These are phyloP conservation scores for Mucor racemosus DNA, from an alignment of 371 early-diverging fungal species.

Conservation along the genomic window DNA sequence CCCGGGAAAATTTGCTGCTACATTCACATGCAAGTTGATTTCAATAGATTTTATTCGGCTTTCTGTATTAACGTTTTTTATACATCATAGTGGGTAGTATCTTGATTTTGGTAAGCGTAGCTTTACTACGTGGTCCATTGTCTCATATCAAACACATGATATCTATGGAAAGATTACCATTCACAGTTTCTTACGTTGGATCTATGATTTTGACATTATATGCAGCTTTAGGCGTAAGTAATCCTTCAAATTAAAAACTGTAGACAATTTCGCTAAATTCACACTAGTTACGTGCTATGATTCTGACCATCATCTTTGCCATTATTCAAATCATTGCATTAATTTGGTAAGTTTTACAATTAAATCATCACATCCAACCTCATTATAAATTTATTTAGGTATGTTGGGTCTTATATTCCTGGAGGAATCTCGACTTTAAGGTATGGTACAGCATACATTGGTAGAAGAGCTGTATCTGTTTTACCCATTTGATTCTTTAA, in stretches of 20 bases:
- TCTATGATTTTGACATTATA: constrained; percentile 67
- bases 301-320: constrained; percentile 61
- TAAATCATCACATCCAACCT: not conserved
- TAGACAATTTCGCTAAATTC: not conserved
- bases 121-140: constrained; percentile 67
- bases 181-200: constrained; percentile 64
- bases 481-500: constrained; percentile 42
- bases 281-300: constrained; percentile 47
- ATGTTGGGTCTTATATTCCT: constrained; percentile 59
- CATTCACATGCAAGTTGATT: constrained; percentile 57
- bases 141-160: constrained; percentile 66
- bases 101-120: constrained; percentile 58
- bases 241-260: constrained; percentile 9
- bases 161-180: constrained; percentile 62
- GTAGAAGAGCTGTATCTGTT: constrained; percentile 52
- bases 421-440: constrained; percentile 56
- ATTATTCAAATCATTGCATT: constrained; percentile 66
- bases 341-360: constrained; percentile 49
- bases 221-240: constrained; percentile 61
- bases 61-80: not conserved
- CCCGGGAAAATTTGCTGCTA: constrained; percentile 68
- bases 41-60: not conserved
- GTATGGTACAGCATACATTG: constrained; percentile 51
- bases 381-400: constrained; percentile 26
- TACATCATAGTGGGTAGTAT: constrained; percentile 46